These are phyloP conservation scores for Tetracentron sinense DNA, from an alignment of 164 flowering plant species.

Conservation along the genomic window DNA sequence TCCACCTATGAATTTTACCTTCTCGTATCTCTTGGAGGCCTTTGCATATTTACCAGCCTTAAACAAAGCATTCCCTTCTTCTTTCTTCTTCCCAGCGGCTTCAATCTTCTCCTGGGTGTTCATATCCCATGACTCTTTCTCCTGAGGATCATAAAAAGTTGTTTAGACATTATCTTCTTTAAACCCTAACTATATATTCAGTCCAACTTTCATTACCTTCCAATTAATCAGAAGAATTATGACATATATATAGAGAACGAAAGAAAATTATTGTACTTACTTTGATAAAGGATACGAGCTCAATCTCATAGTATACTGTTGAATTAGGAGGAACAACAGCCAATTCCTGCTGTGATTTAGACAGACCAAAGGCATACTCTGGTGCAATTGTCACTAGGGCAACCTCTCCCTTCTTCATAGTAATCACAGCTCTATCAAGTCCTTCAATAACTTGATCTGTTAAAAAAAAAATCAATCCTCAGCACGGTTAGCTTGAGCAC, in stretches of 20 bases:
- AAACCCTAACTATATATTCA: too few relatives aligned
- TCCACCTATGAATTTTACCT: slow-evolving; percentile 37
- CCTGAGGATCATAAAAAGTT: slow-evolving; percentile 34
- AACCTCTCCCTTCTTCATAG: slow-evolving; percentile 94
- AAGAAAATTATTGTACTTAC: slow-evolving; percentile 21
- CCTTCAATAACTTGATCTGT: slow-evolving; percentile 94
- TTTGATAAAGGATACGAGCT: slow-evolving; percentile 78
- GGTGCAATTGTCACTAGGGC: slow-evolving; percentile 70
- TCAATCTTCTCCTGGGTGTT: slow-evolving; percentile 81
- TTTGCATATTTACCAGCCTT: slow-evolving; percentile 78
- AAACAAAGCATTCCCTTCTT: slow-evolving; percentile 84
- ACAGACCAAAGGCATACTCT: slow-evolving; percentile 77
- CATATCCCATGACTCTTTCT: slow-evolving; percentile 98
- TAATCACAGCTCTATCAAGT: slow-evolving; percentile 74
- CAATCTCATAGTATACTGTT: slow-evolving; percentile 69
- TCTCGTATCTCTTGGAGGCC: slow-evolving; percentile 95
- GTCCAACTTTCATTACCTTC: too few relatives aligned
- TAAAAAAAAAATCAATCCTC: not conserved
- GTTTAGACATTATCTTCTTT: too few relatives aligned
- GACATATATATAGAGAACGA: too few relatives aligned
- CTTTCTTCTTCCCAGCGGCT: slow-evolving; percentile 88
- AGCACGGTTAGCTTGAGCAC: not conserved
- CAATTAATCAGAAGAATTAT: too few relatives aligned
- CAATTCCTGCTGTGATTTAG: slow-evolving; percentile 68
- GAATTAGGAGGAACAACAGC: slow-evolving; percentile 86